Conservation (phyloP, 345 rosid species). For the Cochlearia excelsa region DNA sequence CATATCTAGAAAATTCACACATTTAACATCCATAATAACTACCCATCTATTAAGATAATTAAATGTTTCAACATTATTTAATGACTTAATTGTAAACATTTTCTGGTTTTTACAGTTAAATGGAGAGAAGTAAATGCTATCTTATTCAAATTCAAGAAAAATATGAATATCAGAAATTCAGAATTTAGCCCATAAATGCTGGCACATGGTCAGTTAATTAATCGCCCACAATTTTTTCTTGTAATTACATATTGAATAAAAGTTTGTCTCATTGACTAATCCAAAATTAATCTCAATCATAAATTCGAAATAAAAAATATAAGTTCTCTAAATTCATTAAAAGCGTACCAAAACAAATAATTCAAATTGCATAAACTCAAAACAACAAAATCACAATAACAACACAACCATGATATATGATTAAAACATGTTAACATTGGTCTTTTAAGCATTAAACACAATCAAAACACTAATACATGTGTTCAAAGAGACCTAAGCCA, state of each 20-base stretch:
- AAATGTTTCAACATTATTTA: neutral
- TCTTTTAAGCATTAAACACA: constrained; percentile 22
- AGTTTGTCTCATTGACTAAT: constrained; percentile 6
- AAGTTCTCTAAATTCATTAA: neutral
- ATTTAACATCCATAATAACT: constrained; percentile 8
- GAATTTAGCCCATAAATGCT: constrained; percentile 16
- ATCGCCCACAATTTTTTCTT: constrained; percentile 18
- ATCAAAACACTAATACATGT: constrained; percentile 23
- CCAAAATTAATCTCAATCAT: neutral
- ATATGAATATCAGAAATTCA: too few relatives aligned
- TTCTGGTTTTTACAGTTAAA: too few relatives aligned
- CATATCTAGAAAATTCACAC: neutral
- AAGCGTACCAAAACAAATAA: constrained; percentile 2
- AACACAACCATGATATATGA: neutral
- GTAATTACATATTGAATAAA: neutral
- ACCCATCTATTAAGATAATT: neutral
- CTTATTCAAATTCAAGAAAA: too few relatives aligned
- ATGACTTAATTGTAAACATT: too few relatives aligned
- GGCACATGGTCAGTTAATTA: constrained; percentile 33
- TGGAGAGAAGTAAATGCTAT: too few relatives aligned
- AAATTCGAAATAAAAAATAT: neutral
- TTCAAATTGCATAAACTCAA: constrained; percentile 2
- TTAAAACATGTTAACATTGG: constrained; percentile 10
- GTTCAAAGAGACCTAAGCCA: constrained; percentile 23
- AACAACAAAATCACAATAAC: constrained; percentile 12